Evolutionary conservation across 192 early-diverging fungal genomes (phyloP).

Genomic region (Coemansia sp.): DNA sequence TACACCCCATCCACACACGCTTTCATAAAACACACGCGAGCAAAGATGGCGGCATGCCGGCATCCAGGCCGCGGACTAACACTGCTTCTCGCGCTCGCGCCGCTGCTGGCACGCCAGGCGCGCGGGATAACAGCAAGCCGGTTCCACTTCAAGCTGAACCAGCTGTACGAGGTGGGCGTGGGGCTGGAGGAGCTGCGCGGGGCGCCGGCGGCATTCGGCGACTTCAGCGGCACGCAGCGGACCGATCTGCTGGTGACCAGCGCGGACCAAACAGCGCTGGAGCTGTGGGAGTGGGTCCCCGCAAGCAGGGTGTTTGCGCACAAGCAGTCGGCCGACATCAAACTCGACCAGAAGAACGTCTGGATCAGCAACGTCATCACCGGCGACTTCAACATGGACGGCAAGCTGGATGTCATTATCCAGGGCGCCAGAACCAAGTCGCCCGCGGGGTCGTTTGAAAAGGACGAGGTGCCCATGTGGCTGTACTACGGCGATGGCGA

Average conservation of each 20-base stretch:
- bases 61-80: not conserved
- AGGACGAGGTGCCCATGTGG: constrained; percentile 61
- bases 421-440: constrained; percentile 59
- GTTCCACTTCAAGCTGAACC: constrained; percentile 56
- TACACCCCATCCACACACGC: not conserved
- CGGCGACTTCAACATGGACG: constrained; percentile 90
- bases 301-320: constrained; percentile 49
- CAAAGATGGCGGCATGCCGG: not conserved
- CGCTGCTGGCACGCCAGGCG: not conserved
- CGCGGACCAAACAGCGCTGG: constrained; percentile 65
- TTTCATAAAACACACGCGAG: not conserved
- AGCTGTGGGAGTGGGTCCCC: constrained; percentile 73
- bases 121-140: constrained; percentile 30
- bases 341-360: constrained; percentile 26
- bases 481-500: constrained; percentile 74
- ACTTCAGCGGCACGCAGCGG: constrained; percentile 83
- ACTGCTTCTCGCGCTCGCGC: not conserved
- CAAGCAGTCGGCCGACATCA: constrained; percentile 56
- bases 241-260: constrained; percentile 79
- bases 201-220: constrained; percentile 80
- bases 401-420: constrained; percentile 78
- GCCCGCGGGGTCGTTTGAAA: constrained; percentile 1
- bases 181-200: constrained; percentile 68
- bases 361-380: constrained; percentile 76
- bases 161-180: constrained; percentile 64